Base-by-base conservation (phyloP, 257 asterid species). In the Lycium ferocissimum region DNA sequence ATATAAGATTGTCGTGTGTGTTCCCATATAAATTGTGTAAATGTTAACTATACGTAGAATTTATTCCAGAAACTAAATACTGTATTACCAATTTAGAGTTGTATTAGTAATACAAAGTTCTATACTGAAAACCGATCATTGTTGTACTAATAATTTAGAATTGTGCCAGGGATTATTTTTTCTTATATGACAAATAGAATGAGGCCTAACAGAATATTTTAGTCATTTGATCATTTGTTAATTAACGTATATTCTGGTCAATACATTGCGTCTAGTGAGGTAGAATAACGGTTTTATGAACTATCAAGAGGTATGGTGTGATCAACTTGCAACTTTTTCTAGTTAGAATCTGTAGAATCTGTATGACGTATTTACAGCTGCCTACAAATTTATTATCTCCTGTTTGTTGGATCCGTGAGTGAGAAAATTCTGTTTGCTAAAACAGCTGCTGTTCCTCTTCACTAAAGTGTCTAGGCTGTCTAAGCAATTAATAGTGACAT, bases 401-500 rank as follows among this genome's bases (percentile, higher is more conserved):
- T 37, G 2, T 69, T 37, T 35, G 76, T 69, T 69, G 45, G 73
- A 35, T 37, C 35, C 6, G 11, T 67, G 47, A 35, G 20, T 35
- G n/a, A 67, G 47, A 35, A 67, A 13, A 35, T 67, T 35, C 51
- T 70, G 20, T 38, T 38, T 70, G 47, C 26, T 78, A 54, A 76
- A 78, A 8, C 45, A 26, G 5, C 80, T 53, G 82, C 22, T 51
- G 26, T 78, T 78, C 45, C 53, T 78, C 65, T 53, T 51, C 15
- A 33, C 82, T 53, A 78, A n/a, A 53, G 82, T 78, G 65, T 78
- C 65, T 26, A 37, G 84, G 65, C 66, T 45, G 14, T 82, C 63
- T 6, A 75, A 75, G 59, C 62, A 75, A 51, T 81, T 66, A 26
- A 51, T 37, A 65, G 79, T 89, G 15, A 87, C 85, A 76, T 84